These are phyloP conservation scores for Clathrus columnatus DNA, from an alignment of 768 basidiomycete species.

Conservation along the genomic window DNA sequence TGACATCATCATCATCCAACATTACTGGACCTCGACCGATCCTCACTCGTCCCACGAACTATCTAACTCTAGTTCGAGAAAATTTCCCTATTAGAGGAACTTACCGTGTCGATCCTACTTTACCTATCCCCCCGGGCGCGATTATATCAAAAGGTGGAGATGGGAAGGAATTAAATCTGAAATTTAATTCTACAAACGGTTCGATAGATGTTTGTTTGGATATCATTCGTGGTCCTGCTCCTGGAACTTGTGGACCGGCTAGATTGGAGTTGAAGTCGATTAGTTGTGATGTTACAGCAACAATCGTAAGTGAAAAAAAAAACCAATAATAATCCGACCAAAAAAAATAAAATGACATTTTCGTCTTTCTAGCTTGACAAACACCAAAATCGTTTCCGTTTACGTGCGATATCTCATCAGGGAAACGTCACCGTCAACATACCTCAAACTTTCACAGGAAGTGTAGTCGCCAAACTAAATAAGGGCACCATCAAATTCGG, in stretches of 20 bases:
- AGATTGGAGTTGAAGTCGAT: not conserved
- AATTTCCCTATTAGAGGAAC: constrained; percentile 2
- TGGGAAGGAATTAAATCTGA: not conserved
- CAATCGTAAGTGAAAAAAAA: constrained; percentile 1
- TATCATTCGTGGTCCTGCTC: not conserved
- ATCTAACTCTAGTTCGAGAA: not conserved
- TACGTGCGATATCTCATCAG: not conserved
- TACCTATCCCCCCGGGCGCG: not conserved
- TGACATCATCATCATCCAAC: no score
- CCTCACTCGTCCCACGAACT: not conserved
- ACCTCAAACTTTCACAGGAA: constrained; percentile 1
- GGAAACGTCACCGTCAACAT: constrained; percentile 1
- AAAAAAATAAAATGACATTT: not conserved
- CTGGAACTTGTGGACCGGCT: not conserved
- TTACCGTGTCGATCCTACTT: constrained; percentile 1
- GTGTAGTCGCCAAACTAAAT: not conserved
- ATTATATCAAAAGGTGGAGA: not conserved
- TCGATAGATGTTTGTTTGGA: not conserved
- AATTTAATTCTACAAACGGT: not conserved
- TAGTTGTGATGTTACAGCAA: constrained; percentile 1
- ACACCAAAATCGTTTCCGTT: not conserved
- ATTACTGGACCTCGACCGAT: no score
- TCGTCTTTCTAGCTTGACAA: not conserved
- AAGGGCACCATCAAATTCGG: not conserved
- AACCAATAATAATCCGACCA: no score